Evolutionary conservation across 2,329 filamentous ascomycete genomes (phyloP).

Genomic region (Malbranchea zuffiana): DNA sequence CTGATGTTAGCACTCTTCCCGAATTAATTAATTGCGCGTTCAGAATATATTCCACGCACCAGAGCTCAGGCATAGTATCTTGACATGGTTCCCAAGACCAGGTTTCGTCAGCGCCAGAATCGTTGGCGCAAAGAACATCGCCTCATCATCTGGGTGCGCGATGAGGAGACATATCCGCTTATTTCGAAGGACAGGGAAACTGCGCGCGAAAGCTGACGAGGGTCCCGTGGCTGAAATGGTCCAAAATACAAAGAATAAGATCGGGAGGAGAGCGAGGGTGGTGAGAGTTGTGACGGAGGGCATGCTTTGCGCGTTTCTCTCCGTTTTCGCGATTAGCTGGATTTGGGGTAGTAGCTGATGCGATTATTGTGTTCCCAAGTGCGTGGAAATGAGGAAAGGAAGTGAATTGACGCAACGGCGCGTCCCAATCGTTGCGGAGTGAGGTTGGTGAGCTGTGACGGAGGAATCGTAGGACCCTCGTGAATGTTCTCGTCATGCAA

Average conservation of each 20-base stretch:
- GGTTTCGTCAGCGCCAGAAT: conserved; percentile 73
- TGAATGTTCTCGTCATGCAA: no score
- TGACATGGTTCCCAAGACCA: conserved; percentile 74
- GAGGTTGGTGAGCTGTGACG: no score
- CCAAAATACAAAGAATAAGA: conserved; percentile 35
- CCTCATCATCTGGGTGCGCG: conserved; percentile 95
- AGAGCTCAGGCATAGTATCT: conserved; percentile 84
- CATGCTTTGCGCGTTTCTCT: no score
- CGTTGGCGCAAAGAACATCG: conserved; percentile 96
- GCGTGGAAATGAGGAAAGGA: no score
- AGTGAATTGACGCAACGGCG: no score
- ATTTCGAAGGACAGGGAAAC: conserved; percentile 54
- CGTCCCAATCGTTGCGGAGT: no score
- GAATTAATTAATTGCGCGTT: neutral
- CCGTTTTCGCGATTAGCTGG: no score
- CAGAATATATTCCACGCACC: conserved; percentile 39
- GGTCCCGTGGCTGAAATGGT: conserved; percentile 30
- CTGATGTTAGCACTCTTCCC: neutral
- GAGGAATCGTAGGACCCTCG: no score
- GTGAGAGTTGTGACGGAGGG: conserved; percentile 14
- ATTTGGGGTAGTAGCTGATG: no score
- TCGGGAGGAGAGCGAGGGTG: conserved; percentile 27
- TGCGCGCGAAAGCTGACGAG: conserved; percentile 28
- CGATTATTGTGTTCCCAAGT: no score
- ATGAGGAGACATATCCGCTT: conserved; percentile 89